phyloP scores from a whole-genome alignment of 148 eudicot species.

The Rhododendron ferrugineum region DNA sequence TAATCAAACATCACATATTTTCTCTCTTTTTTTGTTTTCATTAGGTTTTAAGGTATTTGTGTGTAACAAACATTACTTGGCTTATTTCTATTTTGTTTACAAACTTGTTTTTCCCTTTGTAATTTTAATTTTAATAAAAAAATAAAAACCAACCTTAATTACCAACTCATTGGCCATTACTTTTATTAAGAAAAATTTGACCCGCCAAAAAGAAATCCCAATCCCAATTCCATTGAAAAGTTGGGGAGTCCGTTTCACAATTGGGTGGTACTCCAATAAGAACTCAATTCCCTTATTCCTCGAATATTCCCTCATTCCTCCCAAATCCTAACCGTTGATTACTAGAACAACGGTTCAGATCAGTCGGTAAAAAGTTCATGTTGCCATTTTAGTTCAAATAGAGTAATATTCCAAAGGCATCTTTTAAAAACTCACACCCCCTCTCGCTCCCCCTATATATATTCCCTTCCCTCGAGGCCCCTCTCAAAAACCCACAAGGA shows the following conservation, averaged over 20 bases:
- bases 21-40: not conserved
- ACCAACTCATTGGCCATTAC: not conserved
- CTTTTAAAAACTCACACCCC: not conserved
- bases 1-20: not conserved
- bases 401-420: constrained; percentile 37
- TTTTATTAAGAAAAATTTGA: not conserved
- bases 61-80: not conserved
- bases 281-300: not conserved
- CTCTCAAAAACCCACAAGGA: not conserved
- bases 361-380: not conserved
- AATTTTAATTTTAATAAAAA: not conserved
- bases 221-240: not conserved
- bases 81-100: not conserved
- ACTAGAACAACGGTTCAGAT: not conserved
- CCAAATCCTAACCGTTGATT: not conserved
- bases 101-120: not conserved
- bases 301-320: not conserved
- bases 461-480: constrained; percentile 2
- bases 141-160: not conserved
- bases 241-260: not conserved
- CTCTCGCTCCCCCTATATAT: not conserved
- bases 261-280: not conserved
- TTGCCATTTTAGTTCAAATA: not conserved
- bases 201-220: not conserved
- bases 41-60: not conserved